Evolutionary conservation across 1,139 yeast genomes (phyloP), one percentile per base, ranked within the genome.

Genomic region (Sugiyamaella grinbergsii): DNA sequence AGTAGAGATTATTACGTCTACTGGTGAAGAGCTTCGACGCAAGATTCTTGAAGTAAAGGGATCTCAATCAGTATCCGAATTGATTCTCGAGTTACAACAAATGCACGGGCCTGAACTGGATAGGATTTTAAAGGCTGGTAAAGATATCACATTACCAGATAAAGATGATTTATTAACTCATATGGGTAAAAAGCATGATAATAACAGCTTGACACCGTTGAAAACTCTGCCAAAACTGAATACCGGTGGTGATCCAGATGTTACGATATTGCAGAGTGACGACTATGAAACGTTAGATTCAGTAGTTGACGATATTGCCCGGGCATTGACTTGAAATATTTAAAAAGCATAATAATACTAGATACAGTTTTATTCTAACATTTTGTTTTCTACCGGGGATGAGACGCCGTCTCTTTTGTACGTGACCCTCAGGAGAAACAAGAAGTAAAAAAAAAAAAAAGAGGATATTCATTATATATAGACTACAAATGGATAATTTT

Each of bases 31-130:
- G 63, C 71, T 87, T 36, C 73, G 95, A 54, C 87, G 83, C 54
- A 90, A 93, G 0, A 83, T 85, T 41, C 81, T 85, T 49, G 80
- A 81, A 51, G 91, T 91, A 2, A 85, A 85, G 62, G 94, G 94
- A 51, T 80, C 85, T 50, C 83, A 82, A 54, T 79, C 85, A 16
- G 86, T 86, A 5, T 77, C 78, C 11, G 89, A 85, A 53, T 75
- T 86, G 59, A 84, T 88, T 61, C 81, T 77, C 50, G 83, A 80
- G 58, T 84, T 87, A 36, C 52, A 57, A 41, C 33, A 52, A 38
- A 23, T 44, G 24, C 60, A 58, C 42, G 58, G 59, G 7, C 57
- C 58, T 2, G 61, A 60, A 41, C 34, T 60, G 31, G 54, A 54
- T 7, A 45, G 54, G 28, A 55, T 60, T 10, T 47, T 55, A 39